Percentiles rank a stretch among this genome's conserved stretches.
Conservation (phyloP, 2,329 filamentous ascomycete genomes). For the Fusarium sp. region DNA sequence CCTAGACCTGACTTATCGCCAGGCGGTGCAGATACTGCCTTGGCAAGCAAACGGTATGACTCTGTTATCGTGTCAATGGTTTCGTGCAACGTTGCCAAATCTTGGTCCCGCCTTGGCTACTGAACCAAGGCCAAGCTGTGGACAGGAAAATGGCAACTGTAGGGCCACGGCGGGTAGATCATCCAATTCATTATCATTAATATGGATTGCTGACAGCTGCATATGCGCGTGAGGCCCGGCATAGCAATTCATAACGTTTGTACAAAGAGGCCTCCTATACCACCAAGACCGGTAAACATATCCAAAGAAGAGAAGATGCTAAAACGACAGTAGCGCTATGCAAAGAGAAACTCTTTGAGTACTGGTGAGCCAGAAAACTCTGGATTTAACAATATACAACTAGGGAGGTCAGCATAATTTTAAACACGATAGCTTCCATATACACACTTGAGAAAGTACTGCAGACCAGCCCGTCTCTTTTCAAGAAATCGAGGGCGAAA, state of each 20-base stretch:
- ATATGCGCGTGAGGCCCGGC: conserved; percentile 33
- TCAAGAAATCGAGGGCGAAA: conserved; percentile 90
- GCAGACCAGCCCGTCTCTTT: conserved; percentile 81
- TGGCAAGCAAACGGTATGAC: conserved; percentile 19
- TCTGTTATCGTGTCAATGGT: not conserved
- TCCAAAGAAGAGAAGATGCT: conserved; percentile 40
- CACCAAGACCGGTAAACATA: conserved; percentile 36
- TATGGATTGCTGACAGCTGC: conserved; percentile 28
- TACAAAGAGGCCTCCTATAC: conserved; percentile 41
- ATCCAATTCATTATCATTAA: conserved; percentile 50
- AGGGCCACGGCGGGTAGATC: conserved; percentile 21
- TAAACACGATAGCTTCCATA: not conserved
- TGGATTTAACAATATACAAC: conserved; percentile 91
- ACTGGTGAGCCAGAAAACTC: conserved; percentile 94
- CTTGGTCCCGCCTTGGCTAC: conserved; percentile 15
- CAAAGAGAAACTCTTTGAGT: conserved; percentile 90
- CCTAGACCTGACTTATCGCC: conserved; percentile 13
- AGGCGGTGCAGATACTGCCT: conserved; percentile 12
- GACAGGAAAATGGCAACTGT: not conserved
- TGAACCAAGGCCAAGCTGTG: conserved; percentile 1
- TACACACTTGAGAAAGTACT: conserved; percentile 92
- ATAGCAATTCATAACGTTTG: conserved; percentile 38
- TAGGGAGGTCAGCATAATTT: conserved; percentile 54
- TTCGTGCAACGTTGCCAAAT: conserved; percentile 9
- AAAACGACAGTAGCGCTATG: conserved; percentile 53